Evolutionary conservation across 164 flowering plant species (phyloP).

Genomic region (Nymphaea thermarum): DNA sequence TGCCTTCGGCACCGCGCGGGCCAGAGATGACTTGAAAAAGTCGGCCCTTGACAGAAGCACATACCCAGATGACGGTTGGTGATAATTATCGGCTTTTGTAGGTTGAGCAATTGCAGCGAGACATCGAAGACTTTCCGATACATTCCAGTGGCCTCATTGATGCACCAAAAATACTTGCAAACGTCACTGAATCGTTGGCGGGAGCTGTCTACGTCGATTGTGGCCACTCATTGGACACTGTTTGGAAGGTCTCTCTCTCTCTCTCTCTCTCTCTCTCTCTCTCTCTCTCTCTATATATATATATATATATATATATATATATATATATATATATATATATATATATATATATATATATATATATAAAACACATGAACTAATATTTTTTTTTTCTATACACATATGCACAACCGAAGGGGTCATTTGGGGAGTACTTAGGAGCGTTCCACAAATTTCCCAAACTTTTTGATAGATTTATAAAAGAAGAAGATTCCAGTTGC

Average conservation of each 20-base stretch:
- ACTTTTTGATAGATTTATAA: no score
- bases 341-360: not conserved
- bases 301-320: no score
- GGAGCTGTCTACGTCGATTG: slow-evolving; percentile 64
- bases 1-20: no score
- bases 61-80: no score
- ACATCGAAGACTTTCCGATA: slow-evolving; percentile 27
- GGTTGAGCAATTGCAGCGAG: slow-evolving; percentile 34
- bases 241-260: slow-evolving; percentile 38
- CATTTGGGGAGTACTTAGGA: no score
- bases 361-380: not conserved
- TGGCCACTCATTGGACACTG: slow-evolving; percentile 27
- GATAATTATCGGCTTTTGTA: slow-evolving; percentile 9
- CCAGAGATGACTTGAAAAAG: no score
- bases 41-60: no score
- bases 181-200: slow-evolving; percentile 44
- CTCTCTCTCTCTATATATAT: no score
- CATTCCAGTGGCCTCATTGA: slow-evolving; percentile 50
- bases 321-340: not conserved
- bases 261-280: not conserved
- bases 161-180: slow-evolving; percentile 50
- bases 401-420: no score
- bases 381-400: no score
- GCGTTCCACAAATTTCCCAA: no score
- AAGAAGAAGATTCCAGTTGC: no score